Evolutionary conservation across 305 asterid species (phyloP), one percentile per base, ranked within the genome.

Genomic region (Fraxinus dipetala): DNA sequence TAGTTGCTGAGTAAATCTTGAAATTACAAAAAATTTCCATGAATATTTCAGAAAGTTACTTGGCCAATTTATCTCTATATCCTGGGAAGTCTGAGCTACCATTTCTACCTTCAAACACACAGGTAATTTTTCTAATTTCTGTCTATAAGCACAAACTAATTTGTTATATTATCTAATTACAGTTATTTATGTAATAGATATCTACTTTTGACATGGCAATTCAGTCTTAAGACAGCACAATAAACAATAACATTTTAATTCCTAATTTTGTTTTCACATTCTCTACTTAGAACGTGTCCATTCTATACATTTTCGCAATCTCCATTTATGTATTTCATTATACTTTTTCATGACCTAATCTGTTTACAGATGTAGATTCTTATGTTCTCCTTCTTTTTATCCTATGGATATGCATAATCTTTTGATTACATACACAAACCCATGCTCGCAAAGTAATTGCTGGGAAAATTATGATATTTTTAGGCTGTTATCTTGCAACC

Each of bases 401-500:
- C 59, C 24, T 24, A 51, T 74, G 16, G 38, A 78, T 45, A 22
- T 69, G 78, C 61, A 63, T 13, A 38, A 35, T 45, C 34, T 18
- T 76, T 76, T 73, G 61, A n/a, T 76, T 32, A 63, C 18, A 14
- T 73, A 36, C 40, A 48, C 13, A 8, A 32, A 63, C 34, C 20
- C 63, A 36, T 61, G 36, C 83, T 74, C 35, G 1, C 61, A 54
- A 76, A 75, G 69, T 67, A 73, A 84, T 63, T 85, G 72, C 30
- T 83, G 30, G 77, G 81, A 74, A 75, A 30, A 72, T 69, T 54
- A n/a, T 75, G 69, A 32, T 76, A 51, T 80, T 75, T 61, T 85
- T 81, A 95, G 98, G 96, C 99, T n/a, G 98, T 92, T 77, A 95
- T 95, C 84, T 87, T 95, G 93, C 99, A 94, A 85, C 99, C 98